Evolutionary conservation across 495 filamentous ascomycete genomes (phyloP), one percentile per base, ranked within the genome.

Genomic region (Penicillium goetzii): DNA sequence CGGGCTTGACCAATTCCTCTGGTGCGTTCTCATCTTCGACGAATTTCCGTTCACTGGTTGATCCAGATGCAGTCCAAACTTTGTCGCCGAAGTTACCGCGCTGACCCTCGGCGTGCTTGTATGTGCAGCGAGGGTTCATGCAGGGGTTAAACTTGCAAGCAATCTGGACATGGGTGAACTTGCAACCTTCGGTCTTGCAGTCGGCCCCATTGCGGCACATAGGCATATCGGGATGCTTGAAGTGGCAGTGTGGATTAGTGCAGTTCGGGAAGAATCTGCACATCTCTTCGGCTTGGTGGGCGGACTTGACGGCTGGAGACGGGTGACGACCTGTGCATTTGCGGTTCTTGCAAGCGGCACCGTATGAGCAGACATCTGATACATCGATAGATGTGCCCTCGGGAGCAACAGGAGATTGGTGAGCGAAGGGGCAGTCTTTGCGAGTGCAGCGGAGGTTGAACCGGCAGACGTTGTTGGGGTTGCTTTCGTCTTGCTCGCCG

Each of bases 251-350:
- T 9, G 89, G 83, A 72, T 96, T 97, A 41, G 90, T 88, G 81
- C 95, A 99, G 78, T 97, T 90, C 43, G 95, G 93, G 74, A 87
- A 97, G 83, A 94, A 99, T 69, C 88, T 90, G 88, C 95, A 99
- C 69, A 97, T 88, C 72, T 88, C 85, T 72, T 96, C 90, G 53
- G 87, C 83, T 73, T 95, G 89, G 76, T 92, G 89, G 14, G 87
- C 86, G 36, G 84, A 73, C 72, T 87, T 90, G 62, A 88, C 83
- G 11, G 94, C 92, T 12, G 96, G 95, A 21, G 95, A 98, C 6
- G 95, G 95, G 73, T 99, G 95, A 12, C 90, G 88, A 26, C 86
- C 93, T 2, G 90, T 90, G 69, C 95, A 99, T 76, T 99, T 99
- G 41, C 84, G 82, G 79, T 97, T 99, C 74, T 93, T 95, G 85